Evolutionary conservation across 2,329 filamentous ascomycete species (phyloP).

Genomic region (Nothopassalora personata): DNA sequence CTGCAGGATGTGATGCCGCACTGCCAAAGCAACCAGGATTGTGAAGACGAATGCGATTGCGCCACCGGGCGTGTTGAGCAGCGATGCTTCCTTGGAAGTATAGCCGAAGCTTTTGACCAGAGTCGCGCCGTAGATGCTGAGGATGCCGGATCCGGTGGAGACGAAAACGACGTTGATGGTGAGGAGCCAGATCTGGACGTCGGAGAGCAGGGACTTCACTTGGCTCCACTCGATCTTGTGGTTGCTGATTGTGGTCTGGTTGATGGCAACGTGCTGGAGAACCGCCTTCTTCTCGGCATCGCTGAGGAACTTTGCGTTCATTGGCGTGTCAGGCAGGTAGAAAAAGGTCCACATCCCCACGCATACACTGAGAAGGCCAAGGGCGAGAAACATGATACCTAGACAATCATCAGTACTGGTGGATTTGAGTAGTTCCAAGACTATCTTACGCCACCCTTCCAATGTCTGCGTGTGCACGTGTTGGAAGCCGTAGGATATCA

Average conservation of each 20-base stretch:
- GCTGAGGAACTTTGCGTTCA: conserved; percentile 24
- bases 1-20: conserved; percentile 20
- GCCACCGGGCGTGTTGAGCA: conserved; percentile 54
- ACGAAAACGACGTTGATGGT: conserved; percentile 22
- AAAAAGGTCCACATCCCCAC: conserved; percentile 31
- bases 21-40: conserved; percentile 1
- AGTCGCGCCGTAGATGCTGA: conserved; percentile 33
- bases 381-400: conserved; percentile 37
- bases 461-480: conserved; percentile 29
- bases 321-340: conserved; percentile 31
- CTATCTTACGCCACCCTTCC: conserved; percentile 15
- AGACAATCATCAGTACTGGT: neutral
- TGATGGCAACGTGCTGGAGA: conserved; percentile 39
- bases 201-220: conserved; percentile 51
- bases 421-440: neutral
- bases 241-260: conserved; percentile 35
- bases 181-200: conserved; percentile 45
- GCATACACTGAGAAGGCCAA: conserved; percentile 40
- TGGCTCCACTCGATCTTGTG: conserved; percentile 46
- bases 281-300: conserved; percentile 40
- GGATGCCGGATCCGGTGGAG: conserved; percentile 38
- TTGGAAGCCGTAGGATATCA: conserved; percentile 53
- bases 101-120: conserved; percentile 31
- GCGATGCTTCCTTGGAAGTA: conserved; percentile 25
- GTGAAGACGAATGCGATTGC: conserved; percentile 40